Conservation (phyloP, 176 grass and related monocot species). For the Bromus sterilis region DNA sequence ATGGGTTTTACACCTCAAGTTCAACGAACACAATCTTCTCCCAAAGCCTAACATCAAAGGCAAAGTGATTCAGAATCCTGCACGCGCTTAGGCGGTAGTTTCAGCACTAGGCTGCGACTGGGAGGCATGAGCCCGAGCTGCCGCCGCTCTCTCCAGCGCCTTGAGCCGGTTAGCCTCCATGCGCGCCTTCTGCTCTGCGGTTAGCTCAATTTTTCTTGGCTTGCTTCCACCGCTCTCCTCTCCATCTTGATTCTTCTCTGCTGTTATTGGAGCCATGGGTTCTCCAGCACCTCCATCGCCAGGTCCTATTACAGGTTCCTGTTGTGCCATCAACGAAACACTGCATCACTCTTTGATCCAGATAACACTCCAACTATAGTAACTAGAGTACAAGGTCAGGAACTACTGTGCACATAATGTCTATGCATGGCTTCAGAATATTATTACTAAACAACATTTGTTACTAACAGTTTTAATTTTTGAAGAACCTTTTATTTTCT, state of each 20-base stretch:
- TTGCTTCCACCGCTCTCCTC: neutral
- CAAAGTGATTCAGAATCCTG: neutral
- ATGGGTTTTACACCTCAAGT: neutral
- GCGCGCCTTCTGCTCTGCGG: slow-evolving; percentile 58
- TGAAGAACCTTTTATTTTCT: neutral
- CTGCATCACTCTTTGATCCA: neutral
- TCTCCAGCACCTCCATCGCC: neutral
- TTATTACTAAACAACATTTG: neutral
- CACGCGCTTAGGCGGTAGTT: neutral
- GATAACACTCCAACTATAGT: too few species aligned
- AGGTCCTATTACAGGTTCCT: neutral
- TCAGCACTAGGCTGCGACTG: slow-evolving; percentile 11
- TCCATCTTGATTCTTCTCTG: neutral
- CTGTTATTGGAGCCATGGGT: neutral
- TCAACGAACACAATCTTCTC: neutral
- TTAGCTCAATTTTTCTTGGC: slow-evolving; percentile 31
- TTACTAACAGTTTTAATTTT: neutral
- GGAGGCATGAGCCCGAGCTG: slow-evolving; percentile 30
- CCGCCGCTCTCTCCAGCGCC: slow-evolving; percentile 60
- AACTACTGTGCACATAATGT: neutral
- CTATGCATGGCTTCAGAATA: neutral
- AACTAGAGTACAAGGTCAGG: neutral
- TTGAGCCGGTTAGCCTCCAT: slow-evolving; percentile 78
- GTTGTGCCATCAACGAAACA: neutral
- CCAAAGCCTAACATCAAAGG: neutral